Evolutionary conservation across 148 eudicot genomes (phyloP).

Genomic region (Fallopia convolvulus): DNA sequence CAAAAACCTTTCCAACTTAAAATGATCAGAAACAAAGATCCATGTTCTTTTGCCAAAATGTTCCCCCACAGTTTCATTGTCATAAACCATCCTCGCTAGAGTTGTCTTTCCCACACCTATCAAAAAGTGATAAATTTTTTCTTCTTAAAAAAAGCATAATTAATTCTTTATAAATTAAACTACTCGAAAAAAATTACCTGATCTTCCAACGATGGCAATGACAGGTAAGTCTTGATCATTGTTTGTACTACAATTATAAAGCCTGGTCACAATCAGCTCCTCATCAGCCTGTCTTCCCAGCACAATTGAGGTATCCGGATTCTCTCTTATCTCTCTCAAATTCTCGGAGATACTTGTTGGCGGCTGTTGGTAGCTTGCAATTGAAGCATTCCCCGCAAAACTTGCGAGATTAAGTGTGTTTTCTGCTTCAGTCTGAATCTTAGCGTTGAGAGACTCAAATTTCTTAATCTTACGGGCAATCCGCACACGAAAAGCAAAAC

Average conservation of each 20-base stretch:
- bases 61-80: background rate
- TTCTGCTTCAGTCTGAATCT: background rate
- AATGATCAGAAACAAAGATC: background rate
- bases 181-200: background rate
- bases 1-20: background rate
- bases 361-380: background rate
- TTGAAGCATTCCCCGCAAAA: background rate
- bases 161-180: no score
- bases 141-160: no score
- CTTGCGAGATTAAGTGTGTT: background rate
- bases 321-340: background rate
- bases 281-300: background rate
- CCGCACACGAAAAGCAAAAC: background rate
- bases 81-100: conserved; percentile 7
- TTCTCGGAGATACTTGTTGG: background rate
- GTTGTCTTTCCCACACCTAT: conserved; percentile 5
- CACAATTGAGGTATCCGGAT: conserved; percentile 4
- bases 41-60: background rate
- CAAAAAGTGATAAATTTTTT: no score
- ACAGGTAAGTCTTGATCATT: background rate
- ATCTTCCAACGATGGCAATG: conserved; percentile 6
- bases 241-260: background rate
- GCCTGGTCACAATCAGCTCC: background rate
- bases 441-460: background rate
- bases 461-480: background rate